Base-by-base conservation (phyloP, 495 filamentous ascomycete species). In the Immersiella caudata region DNA sequence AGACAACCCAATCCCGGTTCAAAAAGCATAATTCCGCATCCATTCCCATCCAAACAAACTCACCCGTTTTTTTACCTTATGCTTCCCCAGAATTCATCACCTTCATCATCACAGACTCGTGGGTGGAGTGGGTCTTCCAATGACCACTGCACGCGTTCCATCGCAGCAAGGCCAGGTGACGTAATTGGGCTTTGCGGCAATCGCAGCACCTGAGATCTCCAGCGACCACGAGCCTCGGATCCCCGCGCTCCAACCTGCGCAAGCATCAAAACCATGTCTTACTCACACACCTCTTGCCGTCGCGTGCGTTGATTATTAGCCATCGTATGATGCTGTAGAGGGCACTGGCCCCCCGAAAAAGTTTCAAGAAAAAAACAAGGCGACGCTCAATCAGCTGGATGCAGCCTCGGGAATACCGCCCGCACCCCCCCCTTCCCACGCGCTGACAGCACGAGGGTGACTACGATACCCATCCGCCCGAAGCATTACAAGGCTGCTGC, bases 101-200 rank as follows among this genome's bases (percentile, higher is more conserved):
- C 12, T 18, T 7, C n/a, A 35, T 27, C 25, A 59, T 16, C 26
- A n/a, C 20, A 33, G 20, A 36, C 18, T 9, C 16, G 60, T 36
- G 55, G n/a, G 55, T 22, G 35, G 16, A 29, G 59, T 22, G 26
- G 51, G 25, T 20, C 26, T 12, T 12, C 57, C 21, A 18, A 22
- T 62, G 60, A 62, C 25, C 60, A 24, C 20, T 22, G 60, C 60
- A 62, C 50, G 60, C 24, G 60, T 40, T 12, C 11, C 20, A 33
- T n/a, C 18, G 22, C 35, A 6, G 6, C 57, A 25, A 14, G 46
- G 16, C 18, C 62, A 64, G 50, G 62, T 54, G 62, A 64, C 49
- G 62, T 56, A 64, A 64, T 64, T 22, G 52, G 52, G 33, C 22
- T 22, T 20, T 25, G 33, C 29, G 20, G 11, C 60, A 62, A 40